phyloP scores from a whole-genome alignment of 2,329 filamentous ascomycete species.

The Tolypocladium tropicale region DNA sequence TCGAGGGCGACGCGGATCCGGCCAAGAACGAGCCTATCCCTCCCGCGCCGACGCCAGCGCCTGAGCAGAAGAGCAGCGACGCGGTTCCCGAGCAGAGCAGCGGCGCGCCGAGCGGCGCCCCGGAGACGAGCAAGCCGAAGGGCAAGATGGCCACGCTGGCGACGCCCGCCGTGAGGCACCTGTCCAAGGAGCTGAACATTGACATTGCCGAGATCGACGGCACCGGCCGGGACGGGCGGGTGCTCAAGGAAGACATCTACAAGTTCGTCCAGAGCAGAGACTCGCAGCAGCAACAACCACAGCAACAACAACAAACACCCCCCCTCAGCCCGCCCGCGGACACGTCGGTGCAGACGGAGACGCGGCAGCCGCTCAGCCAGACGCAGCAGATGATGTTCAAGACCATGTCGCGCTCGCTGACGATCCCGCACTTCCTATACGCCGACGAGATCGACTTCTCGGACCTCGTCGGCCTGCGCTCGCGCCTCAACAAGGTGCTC shows the following conservation, averaged over 20 bases:
- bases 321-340: not conserved
- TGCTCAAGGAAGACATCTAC: conserved; percentile 86
- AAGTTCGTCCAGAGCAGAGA: conserved; percentile 51
- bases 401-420: conserved; percentile 84
- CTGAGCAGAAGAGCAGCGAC: not conserved
- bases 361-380: conserved; percentile 57
- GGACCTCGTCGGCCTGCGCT: conserved; percentile 60
- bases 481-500: conserved; percentile 61
- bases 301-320: not conserved
- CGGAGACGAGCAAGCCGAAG: conserved; percentile 20
- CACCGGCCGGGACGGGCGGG: conserved; percentile 82
- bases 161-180: conserved; percentile 83
- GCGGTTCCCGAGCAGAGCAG: not conserved
- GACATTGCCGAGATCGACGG: conserved; percentile 71
- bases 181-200: conserved; percentile 70
- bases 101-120: not conserved
- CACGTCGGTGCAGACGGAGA: conserved; percentile 52
- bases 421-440: conserved; percentile 92
- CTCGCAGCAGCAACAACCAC: conserved; percentile 5
- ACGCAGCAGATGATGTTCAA: conserved; percentile 95
- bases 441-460: conserved; percentile 82
- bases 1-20: conserved; percentile 47
- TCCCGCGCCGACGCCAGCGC: conserved; percentile 4
- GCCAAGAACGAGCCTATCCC: conserved; percentile 20
- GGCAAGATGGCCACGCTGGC: conserved; percentile 67